Evolutionary conservation across 2,329 filamentous ascomycete genomes (phyloP).

Genomic region (Drechslerella stenobrocha): DNA sequence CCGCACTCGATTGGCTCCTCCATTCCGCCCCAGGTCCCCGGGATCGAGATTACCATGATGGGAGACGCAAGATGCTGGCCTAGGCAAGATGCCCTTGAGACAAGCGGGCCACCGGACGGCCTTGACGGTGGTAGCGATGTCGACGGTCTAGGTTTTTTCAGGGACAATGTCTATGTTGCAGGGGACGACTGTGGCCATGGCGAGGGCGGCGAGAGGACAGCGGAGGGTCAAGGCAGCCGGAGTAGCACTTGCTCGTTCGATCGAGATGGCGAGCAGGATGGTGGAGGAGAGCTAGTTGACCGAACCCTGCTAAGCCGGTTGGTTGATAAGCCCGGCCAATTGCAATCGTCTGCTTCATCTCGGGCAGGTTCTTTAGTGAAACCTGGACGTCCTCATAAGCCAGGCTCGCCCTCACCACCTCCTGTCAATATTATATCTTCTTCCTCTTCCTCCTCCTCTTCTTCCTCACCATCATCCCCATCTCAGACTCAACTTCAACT

Average conservation of each 20-base stretch:
- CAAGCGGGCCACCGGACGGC: conserved; percentile 40
- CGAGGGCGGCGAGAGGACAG: neutral
- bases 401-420: conserved; percentile 35
- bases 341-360: conserved; percentile 33
- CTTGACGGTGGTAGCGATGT: conserved; percentile 39
- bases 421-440: conserved; percentile 27
- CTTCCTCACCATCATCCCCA: conserved; percentile 13
- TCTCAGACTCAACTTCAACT: conserved; percentile 12
- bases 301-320: conserved; percentile 40
- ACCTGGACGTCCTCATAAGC: conserved; percentile 45
- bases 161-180: conserved; percentile 31
- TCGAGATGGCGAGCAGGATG: conserved; percentile 33
- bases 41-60: conserved; percentile 43
- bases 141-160: conserved; percentile 31
- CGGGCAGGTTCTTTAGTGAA: conserved; percentile 33
- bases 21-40: conserved; percentile 41
- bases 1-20: conserved; percentile 43
- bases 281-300: conserved; percentile 13
- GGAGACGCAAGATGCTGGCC: conserved; percentile 20
- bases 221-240: conserved; percentile 4
- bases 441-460: conserved; percentile 10
- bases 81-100: conserved; percentile 47
- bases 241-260: conserved; percentile 7
- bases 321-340: conserved; percentile 45
- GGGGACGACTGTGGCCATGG: conserved; percentile 24